Percentiles rank a stretch among this genome's conserved stretches.
phyloP scores from a whole-genome alignment of 2,329 filamentous ascomycete species.

The Aspergillus sojae region DNA sequence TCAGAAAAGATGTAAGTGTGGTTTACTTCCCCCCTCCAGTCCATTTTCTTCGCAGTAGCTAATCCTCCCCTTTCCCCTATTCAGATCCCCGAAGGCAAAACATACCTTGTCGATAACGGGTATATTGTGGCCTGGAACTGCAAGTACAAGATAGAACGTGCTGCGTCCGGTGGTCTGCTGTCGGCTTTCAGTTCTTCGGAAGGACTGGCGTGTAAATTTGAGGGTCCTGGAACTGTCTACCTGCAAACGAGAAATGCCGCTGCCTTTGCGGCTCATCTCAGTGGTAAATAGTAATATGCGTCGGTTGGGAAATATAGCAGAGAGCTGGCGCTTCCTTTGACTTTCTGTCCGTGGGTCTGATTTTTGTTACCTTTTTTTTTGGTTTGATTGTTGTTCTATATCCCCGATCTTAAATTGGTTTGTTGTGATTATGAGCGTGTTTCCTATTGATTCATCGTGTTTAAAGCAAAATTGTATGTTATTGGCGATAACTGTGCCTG shows the following conservation, averaged over 20 bases:
- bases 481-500: not conserved
- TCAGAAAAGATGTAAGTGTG: slow-evolving; percentile 77
- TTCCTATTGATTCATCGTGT: not conserved
- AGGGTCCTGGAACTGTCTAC: slow-evolving; percentile 84
- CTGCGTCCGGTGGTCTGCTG: slow-evolving; percentile 89
- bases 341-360: slow-evolving; percentile 23
- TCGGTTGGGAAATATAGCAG: not conserved
- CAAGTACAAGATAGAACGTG: slow-evolving; percentile 87
- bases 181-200: slow-evolving; percentile 80
- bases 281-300: slow-evolving; percentile 32
- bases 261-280: slow-evolving; percentile 59
- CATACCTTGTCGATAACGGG: slow-evolving; percentile 90
- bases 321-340: slow-evolving; percentile 20
- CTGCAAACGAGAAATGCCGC: slow-evolving; percentile 88
- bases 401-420: not conserved
- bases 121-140: slow-evolving; percentile 97
- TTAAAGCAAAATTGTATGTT: not conserved
- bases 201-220: slow-evolving; percentile 92
- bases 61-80: not conserved
- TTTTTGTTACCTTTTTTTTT: not conserved
- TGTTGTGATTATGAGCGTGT: not conserved
- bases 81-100: slow-evolving; percentile 65
- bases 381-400: not conserved
- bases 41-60: too few species aligned
- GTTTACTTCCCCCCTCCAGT: too few species aligned